A percentile compares a stretch with the other conserved stretches of the same genome.
phyloP scores from a whole-genome alignment of 2,329 filamentous ascomycete genomes.

The Colletotrichum zoysiae region DNA sequence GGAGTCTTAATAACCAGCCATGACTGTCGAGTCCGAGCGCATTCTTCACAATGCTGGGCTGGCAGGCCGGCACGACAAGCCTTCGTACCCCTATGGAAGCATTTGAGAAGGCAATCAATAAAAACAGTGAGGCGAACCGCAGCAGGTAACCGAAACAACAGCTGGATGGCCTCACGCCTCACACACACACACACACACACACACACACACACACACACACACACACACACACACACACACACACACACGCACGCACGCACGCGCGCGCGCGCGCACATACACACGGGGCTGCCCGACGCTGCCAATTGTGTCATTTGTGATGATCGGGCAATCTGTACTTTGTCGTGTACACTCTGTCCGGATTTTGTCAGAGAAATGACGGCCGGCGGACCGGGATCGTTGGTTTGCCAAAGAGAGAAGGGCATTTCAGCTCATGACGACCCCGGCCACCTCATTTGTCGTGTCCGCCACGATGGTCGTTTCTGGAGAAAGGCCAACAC shows the following conservation, averaged over 20 bases:
- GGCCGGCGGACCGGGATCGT: constrained; percentile 21
- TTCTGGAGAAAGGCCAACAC: constrained; percentile 33
- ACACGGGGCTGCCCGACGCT: neutral
- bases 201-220: too few species aligned
- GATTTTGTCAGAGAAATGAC: constrained; percentile 15
- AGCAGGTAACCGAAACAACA: constrained; percentile 11
- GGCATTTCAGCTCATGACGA: constrained; percentile 29
- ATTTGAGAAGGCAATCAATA: neutral
- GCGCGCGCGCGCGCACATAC: too few species aligned
- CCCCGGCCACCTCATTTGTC: constrained; percentile 38
- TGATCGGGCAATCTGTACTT: constrained; percentile 5
- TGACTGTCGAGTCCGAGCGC: constrained; percentile 31
- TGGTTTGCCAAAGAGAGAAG: constrained; percentile 11
- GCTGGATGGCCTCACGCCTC: neutral
- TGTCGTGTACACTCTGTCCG: neutral
- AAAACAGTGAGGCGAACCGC: neutral
- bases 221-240: too few species aligned
- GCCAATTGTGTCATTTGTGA: constrained; percentile 8
- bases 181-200: neutral
- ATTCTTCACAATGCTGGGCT: constrained; percentile 13
- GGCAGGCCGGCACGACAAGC: neutral
- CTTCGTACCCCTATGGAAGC: constrained; percentile 12
- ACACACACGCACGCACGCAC: too few species aligned
- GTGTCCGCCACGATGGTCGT: constrained; percentile 36
- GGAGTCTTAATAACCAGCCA: constrained; percentile 15